Percentiles rank a stretch among this genome's conserved stretches.
phyloP scores from a whole-genome alignment of 129 eudicot genomes.

The Silybum marianum region DNA sequence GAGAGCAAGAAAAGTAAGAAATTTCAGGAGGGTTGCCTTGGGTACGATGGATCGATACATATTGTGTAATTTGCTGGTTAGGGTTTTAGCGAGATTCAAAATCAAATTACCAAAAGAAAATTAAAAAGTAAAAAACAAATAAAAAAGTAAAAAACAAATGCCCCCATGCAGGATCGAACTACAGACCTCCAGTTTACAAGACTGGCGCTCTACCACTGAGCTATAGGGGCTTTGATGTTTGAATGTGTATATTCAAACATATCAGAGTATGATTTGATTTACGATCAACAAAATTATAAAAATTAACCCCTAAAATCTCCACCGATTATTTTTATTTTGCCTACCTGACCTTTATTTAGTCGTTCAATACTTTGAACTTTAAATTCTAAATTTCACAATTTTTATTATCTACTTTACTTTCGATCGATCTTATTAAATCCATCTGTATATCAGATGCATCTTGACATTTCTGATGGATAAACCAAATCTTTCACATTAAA shows the following conservation, averaged over 20 bases:
- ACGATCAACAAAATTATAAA: too few relatives aligned
- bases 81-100: constrained; percentile 27
- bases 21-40: not conserved
- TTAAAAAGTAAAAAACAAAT: not conserved
- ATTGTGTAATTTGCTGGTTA: constrained; percentile 24
- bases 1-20: constrained; percentile 19
- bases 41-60: constrained; percentile 19
- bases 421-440: too few relatives aligned
- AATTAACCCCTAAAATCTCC: too few relatives aligned
- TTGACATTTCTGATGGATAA: too few relatives aligned
- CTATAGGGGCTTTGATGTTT: constrained; percentile 67
- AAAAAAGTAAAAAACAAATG: not conserved
- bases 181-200: constrained; percentile 99
- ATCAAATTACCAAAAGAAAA: not conserved
- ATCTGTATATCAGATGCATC: too few relatives aligned
- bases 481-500: too few relatives aligned
- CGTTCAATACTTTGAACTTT: too few relatives aligned
- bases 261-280: too few relatives aligned
- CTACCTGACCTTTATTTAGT: too few relatives aligned
- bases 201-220: constrained; percentile 99
- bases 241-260: not conserved
- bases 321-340: too few relatives aligned
- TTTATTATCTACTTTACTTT: too few relatives aligned
- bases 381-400: too few relatives aligned
- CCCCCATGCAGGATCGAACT: constrained; percentile 99